Evolutionary conservation across 2,329 filamentous ascomycete genomes (phyloP).

Genomic region (Aspergillus sp.): DNA sequence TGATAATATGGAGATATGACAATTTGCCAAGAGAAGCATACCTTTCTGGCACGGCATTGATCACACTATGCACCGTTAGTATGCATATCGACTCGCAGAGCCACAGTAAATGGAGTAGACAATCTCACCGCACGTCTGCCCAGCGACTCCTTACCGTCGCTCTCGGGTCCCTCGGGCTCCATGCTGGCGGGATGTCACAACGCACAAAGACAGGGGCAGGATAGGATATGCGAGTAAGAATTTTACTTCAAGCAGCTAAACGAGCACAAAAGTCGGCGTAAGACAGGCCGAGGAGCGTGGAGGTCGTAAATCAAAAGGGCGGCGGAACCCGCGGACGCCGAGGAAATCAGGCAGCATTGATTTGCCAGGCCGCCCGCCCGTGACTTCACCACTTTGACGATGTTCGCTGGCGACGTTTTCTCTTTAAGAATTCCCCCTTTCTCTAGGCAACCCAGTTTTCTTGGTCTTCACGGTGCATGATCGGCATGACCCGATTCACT

Average conservation of each 20-base stretch:
- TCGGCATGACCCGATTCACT: not conserved
- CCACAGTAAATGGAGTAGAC: not conserved
- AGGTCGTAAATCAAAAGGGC: not conserved
- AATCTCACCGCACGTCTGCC: conserved; percentile 31
- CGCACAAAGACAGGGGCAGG: not conserved
- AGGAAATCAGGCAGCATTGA: not conserved
- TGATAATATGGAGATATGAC: not conserved
- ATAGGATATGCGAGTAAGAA: not conserved
- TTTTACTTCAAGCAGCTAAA: too few species aligned
- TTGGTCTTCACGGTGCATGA: not conserved
- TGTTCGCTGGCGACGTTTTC: too few species aligned
- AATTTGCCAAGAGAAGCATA: conserved; percentile 10
- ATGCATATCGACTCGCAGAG: not conserved
- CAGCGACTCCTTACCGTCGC: conserved; percentile 21
- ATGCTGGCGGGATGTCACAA: conserved; percentile 14
- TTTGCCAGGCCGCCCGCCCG: not conserved
- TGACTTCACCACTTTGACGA: not conserved
- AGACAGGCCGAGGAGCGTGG: not conserved
- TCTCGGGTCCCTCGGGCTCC: conserved; percentile 32
- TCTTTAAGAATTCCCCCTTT: not conserved
- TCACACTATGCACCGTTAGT: conserved; percentile 29
- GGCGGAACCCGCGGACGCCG: conserved; percentile 21
- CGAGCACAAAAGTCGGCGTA: not conserved
- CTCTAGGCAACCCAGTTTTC: not conserved
- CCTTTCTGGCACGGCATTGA: conserved; percentile 36